Percentiles rank a stretch among this genome's conserved stretches.
Evolutionary conservation across 441 rosid species (phyloP).

Genomic region (Gossypium davidsonii): DNA sequence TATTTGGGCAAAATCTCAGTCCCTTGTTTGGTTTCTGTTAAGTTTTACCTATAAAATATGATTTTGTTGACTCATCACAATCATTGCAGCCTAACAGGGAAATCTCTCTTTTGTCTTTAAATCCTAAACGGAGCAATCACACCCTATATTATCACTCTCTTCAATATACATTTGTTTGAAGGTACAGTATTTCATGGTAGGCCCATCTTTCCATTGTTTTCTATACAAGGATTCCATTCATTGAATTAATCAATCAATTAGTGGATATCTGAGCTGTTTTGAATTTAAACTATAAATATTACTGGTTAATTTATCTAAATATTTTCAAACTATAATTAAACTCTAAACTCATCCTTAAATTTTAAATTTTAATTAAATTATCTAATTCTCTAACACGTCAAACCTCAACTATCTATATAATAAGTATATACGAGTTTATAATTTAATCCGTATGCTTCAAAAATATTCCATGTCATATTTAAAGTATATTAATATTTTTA

Average conservation of each 20-base stretch:
- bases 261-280: background rate
- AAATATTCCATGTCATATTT: too few species aligned
- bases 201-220: background rate
- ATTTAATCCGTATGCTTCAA: too few species aligned
- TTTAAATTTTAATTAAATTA: too few species aligned
- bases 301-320: background rate
- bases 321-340: too few species aligned
- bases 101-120: conserved; percentile 2
- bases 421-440: too few species aligned
- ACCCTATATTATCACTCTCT: background rate
- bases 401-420: too few species aligned
- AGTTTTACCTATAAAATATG: background rate
- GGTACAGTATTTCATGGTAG: conserved; percentile 4
- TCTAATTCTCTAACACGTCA: too few species aligned
- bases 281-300: background rate
- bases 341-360: too few species aligned
- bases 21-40: background rate
- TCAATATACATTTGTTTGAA: background rate
- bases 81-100: conserved; percentile 4
- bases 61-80: conserved; percentile 10
- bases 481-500: too few species aligned
- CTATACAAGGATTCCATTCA: background rate
- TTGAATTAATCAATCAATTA: background rate
- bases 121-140: background rate
- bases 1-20: background rate